Evolutionary conservation across 2,329 filamentous ascomycete species (phyloP), one percentile per base, ranked within the genome.

Genomic region (Talaromyces sp.): DNA sequence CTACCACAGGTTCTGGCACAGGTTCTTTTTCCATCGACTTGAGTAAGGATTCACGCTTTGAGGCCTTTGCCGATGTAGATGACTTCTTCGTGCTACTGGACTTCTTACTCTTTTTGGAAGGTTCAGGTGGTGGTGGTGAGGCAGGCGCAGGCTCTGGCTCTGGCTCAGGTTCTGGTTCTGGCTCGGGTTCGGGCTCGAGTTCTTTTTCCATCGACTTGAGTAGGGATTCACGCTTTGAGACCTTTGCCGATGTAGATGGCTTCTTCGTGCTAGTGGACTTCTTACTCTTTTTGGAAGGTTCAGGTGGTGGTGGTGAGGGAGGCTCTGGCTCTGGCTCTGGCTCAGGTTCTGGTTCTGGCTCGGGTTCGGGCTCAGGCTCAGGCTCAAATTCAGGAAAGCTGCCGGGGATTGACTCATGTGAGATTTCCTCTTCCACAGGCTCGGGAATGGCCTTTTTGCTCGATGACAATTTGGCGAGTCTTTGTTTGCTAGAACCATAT

Each of bases 381-480:
- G 51, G 57, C 58, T 80, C 69, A 28, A 64, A 78, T 43, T 72
- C 70, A 31, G 83, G 82, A 66, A 85, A 85, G 60, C 80, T 80
- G 60, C 83, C 83, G 51, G 82, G 81, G 9, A 82, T 73, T 39
- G 70, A 68, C 56, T 74, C 72, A 57, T 71, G 70, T 22, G 67
- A 66, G 22, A 64, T 33, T 31, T 60, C 43, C 35, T 60, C 59
- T 25, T 57, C 54, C 9, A 56, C 61, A 22, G 69, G 66, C 25
- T 65, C 61, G n/a, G 59, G 60, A 37, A 61, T 68, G 37, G 80
- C 77, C 62, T 78, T 78, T 36, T 79, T 78, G 62, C 80, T 63
- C 37, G 61, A 62, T 25, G 67, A 63, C 55, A 63, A 61, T 60
- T 68, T 67, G 33, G 63, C 56, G 35, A 53, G 55, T 51, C 67